Conservation (phyloP, 257 asterid species). For the Fraxinus cuspidata region DNA sequence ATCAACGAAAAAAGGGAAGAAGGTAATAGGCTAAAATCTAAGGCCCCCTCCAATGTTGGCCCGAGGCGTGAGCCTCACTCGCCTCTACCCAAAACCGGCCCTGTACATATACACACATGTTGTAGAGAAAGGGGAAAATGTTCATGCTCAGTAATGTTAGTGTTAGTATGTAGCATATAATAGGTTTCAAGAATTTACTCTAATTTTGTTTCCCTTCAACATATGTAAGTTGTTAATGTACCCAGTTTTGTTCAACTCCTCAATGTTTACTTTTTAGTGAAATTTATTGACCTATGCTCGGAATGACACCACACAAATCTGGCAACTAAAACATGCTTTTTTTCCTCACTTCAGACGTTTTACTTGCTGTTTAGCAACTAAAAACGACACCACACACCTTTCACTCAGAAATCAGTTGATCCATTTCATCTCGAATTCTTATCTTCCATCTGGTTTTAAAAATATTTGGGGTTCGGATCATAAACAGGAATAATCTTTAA, state of each 20-base stretch:
- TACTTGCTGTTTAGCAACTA: background rate
- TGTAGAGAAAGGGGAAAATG: background rate
- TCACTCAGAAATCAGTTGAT: background rate
- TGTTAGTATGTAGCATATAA: background rate
- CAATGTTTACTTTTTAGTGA: background rate
- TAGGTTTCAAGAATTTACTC: background rate
- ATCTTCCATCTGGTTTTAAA: background rate
- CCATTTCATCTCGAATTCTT: background rate
- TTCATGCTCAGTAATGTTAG: background rate
- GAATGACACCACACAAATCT: background rate
- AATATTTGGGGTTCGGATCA: background rate
- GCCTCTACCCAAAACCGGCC: no score
- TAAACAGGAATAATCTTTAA: conserved; percentile 3
- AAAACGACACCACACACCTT: background rate
- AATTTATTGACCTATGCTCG: background rate
- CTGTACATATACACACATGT: background rate
- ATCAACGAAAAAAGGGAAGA: no score
- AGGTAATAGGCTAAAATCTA: no score
- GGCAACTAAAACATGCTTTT: background rate
- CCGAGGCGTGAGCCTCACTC: no score
- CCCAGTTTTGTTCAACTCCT: background rate
- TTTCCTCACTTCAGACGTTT: background rate
- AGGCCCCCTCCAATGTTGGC: no score
- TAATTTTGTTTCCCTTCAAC: background rate
- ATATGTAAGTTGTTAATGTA: background rate